Percentiles rank a stretch among this genome's conserved stretches.
phyloP scores from a whole-genome alignment of 768 basidiomycete species.

The Suillus ampliporus region DNA sequence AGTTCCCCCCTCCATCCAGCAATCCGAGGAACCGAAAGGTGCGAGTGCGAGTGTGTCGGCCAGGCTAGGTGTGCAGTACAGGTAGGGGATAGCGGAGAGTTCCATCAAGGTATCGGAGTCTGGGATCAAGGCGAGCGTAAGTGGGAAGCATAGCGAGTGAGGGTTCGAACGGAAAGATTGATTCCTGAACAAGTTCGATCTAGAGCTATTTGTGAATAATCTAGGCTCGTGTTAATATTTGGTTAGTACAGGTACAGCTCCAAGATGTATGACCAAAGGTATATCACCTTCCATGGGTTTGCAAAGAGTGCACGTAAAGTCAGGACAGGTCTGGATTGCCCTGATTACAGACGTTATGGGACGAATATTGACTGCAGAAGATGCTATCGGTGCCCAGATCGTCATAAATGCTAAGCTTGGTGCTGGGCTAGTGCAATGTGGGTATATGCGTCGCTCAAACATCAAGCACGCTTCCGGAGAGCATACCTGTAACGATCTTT shows the following conservation, averaged over 20 bases:
- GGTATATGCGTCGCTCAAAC: slow-evolving; percentile 5
- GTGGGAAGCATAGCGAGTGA: neutral
- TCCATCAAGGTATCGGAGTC: slow-evolving; percentile 22
- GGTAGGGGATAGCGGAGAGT: slow-evolving; percentile 37
- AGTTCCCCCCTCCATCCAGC: neutral
- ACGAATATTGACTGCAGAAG: neutral
- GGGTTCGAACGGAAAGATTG: slow-evolving; percentile 2
- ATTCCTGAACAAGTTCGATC: neutral
- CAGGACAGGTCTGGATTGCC: slow-evolving; percentile 15
- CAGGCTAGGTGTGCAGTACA: slow-evolving; percentile 29
- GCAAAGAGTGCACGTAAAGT: slow-evolving; percentile 31
- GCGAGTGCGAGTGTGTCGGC: neutral
- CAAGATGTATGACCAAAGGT: neutral
- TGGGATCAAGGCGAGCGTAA: slow-evolving; percentile 19
- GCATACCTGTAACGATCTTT: neutral
- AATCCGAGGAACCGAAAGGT: no score
- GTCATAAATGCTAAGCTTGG: neutral
- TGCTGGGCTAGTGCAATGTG: neutral
- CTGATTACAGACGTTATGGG: slow-evolving; percentile 24
- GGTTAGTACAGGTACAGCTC: neutral
- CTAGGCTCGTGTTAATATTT: neutral
- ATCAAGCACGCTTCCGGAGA: neutral
- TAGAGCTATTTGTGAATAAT: neutral
- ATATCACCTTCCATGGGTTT: slow-evolving; percentile 27
- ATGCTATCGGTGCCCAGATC: neutral